These are phyloP conservation scores for Kingdonia uniflora DNA, from an alignment of 164 flowering plant species.

Conservation along the genomic window DNA sequence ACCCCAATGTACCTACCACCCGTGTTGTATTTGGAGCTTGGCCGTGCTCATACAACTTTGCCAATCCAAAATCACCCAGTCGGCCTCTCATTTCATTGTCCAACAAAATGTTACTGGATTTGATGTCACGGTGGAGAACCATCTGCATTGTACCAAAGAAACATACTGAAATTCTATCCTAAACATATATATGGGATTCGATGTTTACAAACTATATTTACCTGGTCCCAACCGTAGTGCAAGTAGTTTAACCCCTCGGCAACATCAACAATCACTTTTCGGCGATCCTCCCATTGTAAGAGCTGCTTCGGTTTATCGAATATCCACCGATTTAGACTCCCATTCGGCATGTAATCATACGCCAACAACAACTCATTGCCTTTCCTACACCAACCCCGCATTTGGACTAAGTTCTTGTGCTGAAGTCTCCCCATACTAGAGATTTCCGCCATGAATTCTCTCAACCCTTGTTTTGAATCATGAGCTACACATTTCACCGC, in stretches of 20 bases:
- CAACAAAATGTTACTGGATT: conserved; percentile 58
- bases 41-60: conserved; percentile 58
- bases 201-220: neutral
- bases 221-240: conserved; percentile 72
- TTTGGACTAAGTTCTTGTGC: conserved; percentile 55
- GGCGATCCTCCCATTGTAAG: conserved; percentile 37
- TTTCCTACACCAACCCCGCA: conserved; percentile 70
- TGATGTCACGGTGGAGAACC: conserved; percentile 73
- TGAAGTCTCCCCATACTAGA: conserved; percentile 58
- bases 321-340: conserved; percentile 53
- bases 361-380: conserved; percentile 48
- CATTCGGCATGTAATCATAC: conserved; percentile 69
- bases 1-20: conserved; percentile 81
- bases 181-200: too few relatives aligned
- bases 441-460: conserved; percentile 81
- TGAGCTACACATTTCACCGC: conserved; percentile 76
- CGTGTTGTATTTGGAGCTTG: conserved; percentile 46
- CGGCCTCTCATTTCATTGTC: conserved; percentile 54
- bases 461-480: conserved; percentile 67
- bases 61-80: conserved; percentile 76
- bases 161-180: too few relatives aligned
- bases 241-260: conserved; percentile 66
- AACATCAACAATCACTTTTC: conserved; percentile 42
- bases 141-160: conserved; percentile 7
- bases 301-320: conserved; percentile 37